Percentiles rank a stretch among this genome's conserved stretches.
These are phyloP conservation scores for Macrolepiota albuminosa DNA, from an alignment of 768 basidiomycete genomes.

Conservation along the genomic window DNA sequence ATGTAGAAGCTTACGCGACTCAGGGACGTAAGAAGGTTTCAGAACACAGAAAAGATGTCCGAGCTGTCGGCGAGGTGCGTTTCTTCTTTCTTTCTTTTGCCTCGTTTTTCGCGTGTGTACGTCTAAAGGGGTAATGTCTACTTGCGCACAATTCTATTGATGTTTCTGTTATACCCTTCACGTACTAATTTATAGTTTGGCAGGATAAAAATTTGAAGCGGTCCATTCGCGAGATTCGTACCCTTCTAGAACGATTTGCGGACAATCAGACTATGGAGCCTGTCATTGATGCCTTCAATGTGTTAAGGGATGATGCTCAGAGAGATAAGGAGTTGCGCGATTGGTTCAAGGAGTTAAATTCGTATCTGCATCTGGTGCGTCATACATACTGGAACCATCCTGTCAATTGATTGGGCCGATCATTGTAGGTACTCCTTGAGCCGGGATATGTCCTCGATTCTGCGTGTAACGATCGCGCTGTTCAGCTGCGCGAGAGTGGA, in stretches of 20 bases:
- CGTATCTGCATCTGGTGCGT: slow-evolving; percentile 60
- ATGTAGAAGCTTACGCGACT: slow-evolving; percentile 55
- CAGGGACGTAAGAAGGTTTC: slow-evolving; percentile 35
- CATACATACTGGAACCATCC: neutral
- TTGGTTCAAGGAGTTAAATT: slow-evolving; percentile 66
- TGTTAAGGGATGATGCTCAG: slow-evolving; percentile 67
- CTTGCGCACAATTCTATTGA: too few species aligned
- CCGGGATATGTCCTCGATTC: slow-evolving; percentile 85
- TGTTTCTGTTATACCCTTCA: neutral
- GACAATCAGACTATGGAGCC: slow-evolving; percentile 61
- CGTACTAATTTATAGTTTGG: fast-evolving
- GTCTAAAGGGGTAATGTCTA: too few species aligned
- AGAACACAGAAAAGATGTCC: slow-evolving; percentile 17
- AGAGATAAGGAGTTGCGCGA: slow-evolving; percentile 68
- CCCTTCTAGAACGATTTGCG: slow-evolving; percentile 89
- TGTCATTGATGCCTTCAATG: slow-evolving; percentile 66
- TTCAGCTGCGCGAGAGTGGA: slow-evolving; percentile 62
- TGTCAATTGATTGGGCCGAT: neutral
- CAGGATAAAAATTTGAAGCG: slow-evolving; percentile 54
- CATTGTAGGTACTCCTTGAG: slow-evolving; percentile 59
- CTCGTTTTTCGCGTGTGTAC: neutral
- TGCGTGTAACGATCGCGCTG: slow-evolving; percentile 61
- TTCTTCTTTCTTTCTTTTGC: neutral
- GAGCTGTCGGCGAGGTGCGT: slow-evolving; percentile 23
- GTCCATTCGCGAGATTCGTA: slow-evolving; percentile 62